Base-by-base conservation (phyloP, 2,329 filamentous ascomycete species). In the Passalora sequoiae region DNA sequence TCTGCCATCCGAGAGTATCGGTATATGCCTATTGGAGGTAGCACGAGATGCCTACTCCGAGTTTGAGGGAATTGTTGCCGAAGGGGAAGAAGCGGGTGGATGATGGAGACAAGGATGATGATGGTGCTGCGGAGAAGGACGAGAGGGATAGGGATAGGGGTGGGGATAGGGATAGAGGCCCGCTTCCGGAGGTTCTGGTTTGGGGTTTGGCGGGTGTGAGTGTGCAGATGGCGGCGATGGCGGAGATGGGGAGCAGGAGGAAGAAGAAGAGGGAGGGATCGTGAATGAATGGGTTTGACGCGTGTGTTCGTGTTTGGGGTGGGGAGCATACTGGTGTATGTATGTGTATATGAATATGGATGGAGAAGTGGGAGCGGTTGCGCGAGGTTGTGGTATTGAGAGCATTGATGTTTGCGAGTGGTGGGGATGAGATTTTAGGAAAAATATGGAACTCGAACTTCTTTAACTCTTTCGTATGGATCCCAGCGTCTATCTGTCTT, bases 151-250 rank as follows among this genome's bases (percentile, higher is more conserved):
- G n/a, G 4, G n/a, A 6, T 5, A 16, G 8, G 29, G 29, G 1
- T 8, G n/a, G 3, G 12, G 17, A 6, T 9, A 31, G n/a, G 9
- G 8, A 13, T 8, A 8, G 13, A 31, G 17, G 4, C 17, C 17
- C 9, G 31, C 19, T 35, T 35, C 4, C 19, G 31, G 15, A 6
- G 13, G 12, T 35, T 15, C 16, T 12, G 3, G 19, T 17, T 3
- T 24, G 9, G 33, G 24, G 17, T 13, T n/a, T 12, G 21, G 33
- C 16, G 4, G 15, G 29, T 16, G 33, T 22, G 7, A 36, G 20
- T 36, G 17, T 36, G 33, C 33, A 24, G 33, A 36, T 36, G 33
- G 33, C 33, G 19, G 33, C n/a, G 20, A 8, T 36, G 10, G 33
- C 33, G 19, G 33, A 24, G 20, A 8, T 36, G 10, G 19, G 33